These are phyloP conservation scores for Umbellularia californica DNA, from an alignment of 164 flowering plant genomes.

Conservation along the genomic window DNA sequence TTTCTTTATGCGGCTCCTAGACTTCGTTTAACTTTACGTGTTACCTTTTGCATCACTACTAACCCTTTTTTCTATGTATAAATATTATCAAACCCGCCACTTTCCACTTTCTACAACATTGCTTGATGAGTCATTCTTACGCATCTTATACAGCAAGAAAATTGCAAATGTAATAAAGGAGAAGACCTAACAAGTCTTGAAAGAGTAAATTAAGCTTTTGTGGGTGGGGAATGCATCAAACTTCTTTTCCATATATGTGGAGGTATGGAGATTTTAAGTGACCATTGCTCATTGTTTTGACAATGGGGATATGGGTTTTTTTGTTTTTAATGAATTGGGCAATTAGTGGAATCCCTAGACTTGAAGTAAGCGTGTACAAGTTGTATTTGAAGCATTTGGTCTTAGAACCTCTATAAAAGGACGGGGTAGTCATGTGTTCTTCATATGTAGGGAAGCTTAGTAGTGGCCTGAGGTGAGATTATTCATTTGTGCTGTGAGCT, in stretches of 20 bases:
- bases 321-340: not conserved
- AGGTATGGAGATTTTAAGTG: not conserved
- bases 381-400: not conserved
- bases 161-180: not conserved
- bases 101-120: not conserved
- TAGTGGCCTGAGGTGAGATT: not conserved
- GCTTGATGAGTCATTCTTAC: not conserved
- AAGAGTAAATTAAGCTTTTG: not conserved
- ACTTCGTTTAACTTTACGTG: too few species aligned
- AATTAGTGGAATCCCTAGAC: constrained; percentile 2
- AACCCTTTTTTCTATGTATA: not conserved
- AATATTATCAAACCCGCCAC: not conserved
- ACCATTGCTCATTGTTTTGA: not conserved
- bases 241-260: not conserved
- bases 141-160: not conserved
- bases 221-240: not conserved
- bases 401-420: not conserved
- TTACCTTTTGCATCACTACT: not conserved
- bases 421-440: not conserved
- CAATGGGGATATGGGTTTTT: not conserved
- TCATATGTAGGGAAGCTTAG: not conserved
- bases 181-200: not conserved
- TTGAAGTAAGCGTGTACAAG: not conserved
- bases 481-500: not conserved
- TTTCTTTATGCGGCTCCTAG: not conserved